These are phyloP conservation scores for Teratosphaeria pseudoeucalypti DNA, from an alignment of 2,329 filamentous ascomycete species.

Conservation along the genomic window DNA sequence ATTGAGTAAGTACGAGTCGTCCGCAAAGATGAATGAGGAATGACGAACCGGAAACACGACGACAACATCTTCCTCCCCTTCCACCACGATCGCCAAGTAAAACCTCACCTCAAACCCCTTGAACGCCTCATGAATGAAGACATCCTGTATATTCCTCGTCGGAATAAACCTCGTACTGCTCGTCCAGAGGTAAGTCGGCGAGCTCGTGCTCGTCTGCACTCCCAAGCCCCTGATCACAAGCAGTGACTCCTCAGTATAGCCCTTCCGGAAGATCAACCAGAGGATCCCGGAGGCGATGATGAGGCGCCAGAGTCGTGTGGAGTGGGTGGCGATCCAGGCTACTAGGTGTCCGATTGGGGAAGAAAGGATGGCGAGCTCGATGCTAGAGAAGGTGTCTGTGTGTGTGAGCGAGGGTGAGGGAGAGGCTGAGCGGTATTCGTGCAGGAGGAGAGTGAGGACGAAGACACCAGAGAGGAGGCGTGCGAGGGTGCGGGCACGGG, in stretches of 20 bases:
- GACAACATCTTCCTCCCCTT: conserved; percentile 76
- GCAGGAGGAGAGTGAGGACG: conserved; percentile 24
- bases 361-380: neutral
- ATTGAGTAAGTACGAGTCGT: conserved; percentile 4
- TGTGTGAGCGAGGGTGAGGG: neutral
- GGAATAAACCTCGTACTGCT: conserved; percentile 70
- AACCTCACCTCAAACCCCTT: conserved; percentile 82
- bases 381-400: neutral
- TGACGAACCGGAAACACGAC: conserved; percentile 76
- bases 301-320: conserved; percentile 32
- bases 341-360: neutral
- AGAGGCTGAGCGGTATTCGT: conserved; percentile 14
- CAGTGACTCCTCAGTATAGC: conserved; percentile 61
- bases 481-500: conserved; percentile 30
- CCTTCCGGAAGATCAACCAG: conserved; percentile 17
- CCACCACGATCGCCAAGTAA: conserved; percentile 81
- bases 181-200: conserved; percentile 54
- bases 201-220: conserved; percentile 72
- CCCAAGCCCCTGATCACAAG: conserved; percentile 81
- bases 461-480: conserved; percentile 35
- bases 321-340: conserved; percentile 3
- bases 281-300: conserved; percentile 22
- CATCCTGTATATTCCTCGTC: conserved; percentile 81
- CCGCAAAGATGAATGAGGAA: conserved; percentile 1
- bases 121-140: conserved; percentile 93